Evolutionary conservation across 768 basidiomycete genomes (phyloP), one percentile per base, ranked within the genome.

Genomic region (Baorangia bicolor): DNA sequence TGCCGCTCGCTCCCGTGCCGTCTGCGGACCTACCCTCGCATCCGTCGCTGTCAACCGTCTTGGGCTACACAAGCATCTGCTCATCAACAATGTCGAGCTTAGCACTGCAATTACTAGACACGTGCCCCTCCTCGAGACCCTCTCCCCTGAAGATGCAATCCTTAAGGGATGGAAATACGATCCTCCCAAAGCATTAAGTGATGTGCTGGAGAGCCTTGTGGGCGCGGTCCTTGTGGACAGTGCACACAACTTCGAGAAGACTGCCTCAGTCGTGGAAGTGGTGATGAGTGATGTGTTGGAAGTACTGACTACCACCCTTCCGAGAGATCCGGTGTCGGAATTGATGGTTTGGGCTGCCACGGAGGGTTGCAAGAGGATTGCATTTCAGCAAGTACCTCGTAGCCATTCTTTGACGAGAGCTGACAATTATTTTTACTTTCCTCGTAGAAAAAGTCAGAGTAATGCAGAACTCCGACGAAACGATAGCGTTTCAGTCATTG

Each of bases 161-260:
- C 68, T 79, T 13, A 77, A 81, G 34, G 84, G 87, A 7, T 94
- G 92, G 92, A 82, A 83, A 62, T 87, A 86, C 58, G 87, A 92
- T 62, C 91, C 92, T 10, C 92, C 94, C 0, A 96, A 96, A 71
- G 86, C 82, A 7, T 73, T 93, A 31, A 87, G 89, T 53, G 94
- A 96, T 65, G 81, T 92, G 5, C 78, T 95, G 50, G 94, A 96
- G 72, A 89, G 92, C 50, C 73, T 95, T 6, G 74, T 94, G 33
- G 94, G 92, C 1, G 92, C 91, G 3, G 76, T 96, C 20, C 80
- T 96, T 28, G 81, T 95, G 40, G 94, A 96, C 71, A 82, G 84
- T 5, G 84, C 80, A 5, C 91, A 87, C 64, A 73, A 91, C 59
- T 85, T 89, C 56, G 90, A 92, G 48, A 81, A 77, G 55, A 83